A percentile compares a stretch with the other conserved stretches of the same genome.
These are phyloP conservation scores for Neopestalotiopsis clavispora DNA, from an alignment of 2,329 filamentous ascomycete genomes.

Conservation along the genomic window DNA sequence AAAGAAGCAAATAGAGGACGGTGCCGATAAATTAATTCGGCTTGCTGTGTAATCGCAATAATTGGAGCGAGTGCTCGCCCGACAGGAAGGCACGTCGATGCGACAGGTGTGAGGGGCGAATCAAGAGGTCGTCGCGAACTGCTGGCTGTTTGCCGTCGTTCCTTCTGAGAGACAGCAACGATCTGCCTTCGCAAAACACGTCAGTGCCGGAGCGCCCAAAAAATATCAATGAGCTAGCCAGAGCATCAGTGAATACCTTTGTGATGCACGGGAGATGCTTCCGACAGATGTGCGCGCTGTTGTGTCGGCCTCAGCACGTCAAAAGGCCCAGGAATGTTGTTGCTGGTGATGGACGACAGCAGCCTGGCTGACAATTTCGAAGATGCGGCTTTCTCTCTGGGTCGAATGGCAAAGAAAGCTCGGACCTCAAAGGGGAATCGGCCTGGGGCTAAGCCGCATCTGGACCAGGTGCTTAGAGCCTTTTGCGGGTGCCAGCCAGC, in stretches of 20 bases:
- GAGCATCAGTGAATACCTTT: constrained; percentile 11
- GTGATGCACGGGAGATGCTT: constrained; percentile 1
- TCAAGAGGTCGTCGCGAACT: not conserved
- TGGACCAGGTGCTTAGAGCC: not conserved
- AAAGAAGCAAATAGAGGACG: not conserved
- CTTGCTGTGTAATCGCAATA: not conserved
- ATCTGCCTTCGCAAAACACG: constrained; percentile 5
- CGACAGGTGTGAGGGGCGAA: not conserved
- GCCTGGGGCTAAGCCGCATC: not conserved
- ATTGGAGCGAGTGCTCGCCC: not conserved
- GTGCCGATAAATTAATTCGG: not conserved
- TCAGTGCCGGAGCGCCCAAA: constrained; percentile 6
- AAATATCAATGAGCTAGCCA: constrained; percentile 4
- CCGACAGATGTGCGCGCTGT: constrained; percentile 6
- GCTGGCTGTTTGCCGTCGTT: not conserved
- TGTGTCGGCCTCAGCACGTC: constrained; percentile 6
- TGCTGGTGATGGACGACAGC: constrained; percentile 9
- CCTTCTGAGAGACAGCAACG: not conserved
- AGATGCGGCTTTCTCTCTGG: not conserved
- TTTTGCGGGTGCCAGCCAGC: not conserved
- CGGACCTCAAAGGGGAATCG: not conserved
- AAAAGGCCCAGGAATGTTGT: constrained; percentile 7
- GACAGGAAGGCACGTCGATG: not conserved
- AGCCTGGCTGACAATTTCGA: constrained; percentile 13
- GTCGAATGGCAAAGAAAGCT: constrained; percentile 10